Evolutionary conservation across 805 yeast genomes (phyloP).

Genomic region (Candida schatavii): DNA sequence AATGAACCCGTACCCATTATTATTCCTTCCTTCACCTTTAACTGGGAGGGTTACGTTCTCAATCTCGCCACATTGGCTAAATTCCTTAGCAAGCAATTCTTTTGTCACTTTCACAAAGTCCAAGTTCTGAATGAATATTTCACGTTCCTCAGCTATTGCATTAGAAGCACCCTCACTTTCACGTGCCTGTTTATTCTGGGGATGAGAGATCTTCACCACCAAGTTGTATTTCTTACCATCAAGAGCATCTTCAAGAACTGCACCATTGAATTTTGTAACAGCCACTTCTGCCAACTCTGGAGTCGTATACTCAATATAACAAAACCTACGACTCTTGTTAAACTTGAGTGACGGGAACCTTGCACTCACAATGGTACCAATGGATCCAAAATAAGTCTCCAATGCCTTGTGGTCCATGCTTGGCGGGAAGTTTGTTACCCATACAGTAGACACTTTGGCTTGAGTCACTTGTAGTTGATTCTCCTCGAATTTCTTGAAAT

Average conservation of each 20-base stretch:
- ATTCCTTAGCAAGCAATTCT: slow-evolving; percentile 35
- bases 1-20: slow-evolving; percentile 69
- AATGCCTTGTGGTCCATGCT: slow-evolving; percentile 39
- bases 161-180: slow-evolving; percentile 12
- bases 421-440: slow-evolving; percentile 77
- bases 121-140: slow-evolving; percentile 53
- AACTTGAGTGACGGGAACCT: slow-evolving; percentile 63
- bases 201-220: slow-evolving; percentile 62
- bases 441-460: slow-evolving; percentile 51
- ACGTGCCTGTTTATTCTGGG: slow-evolving; percentile 32
- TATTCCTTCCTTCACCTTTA: slow-evolving; percentile 25
- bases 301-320: slow-evolving; percentile 59
- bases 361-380: slow-evolving; percentile 45
- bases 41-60: slow-evolving; percentile 51
- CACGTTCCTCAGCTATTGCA: slow-evolving; percentile 52
- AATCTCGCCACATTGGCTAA: slow-evolving; percentile 50
- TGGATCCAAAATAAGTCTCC: slow-evolving; percentile 33
- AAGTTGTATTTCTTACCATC: slow-evolving; percentile 32
- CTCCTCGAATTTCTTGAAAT: slow-evolving; percentile 46
- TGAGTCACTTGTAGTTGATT: slow-evolving; percentile 44
- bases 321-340: slow-evolving; percentile 61
- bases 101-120: slow-evolving; percentile 44
- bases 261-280: slow-evolving; percentile 38
- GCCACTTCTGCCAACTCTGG: slow-evolving; percentile 46
- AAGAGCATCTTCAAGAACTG: slow-evolving; percentile 24